These are phyloP conservation scores for Suillus sp. DNA, from an alignment of 768 basidiomycete genomes.

Conservation along the genomic window DNA sequence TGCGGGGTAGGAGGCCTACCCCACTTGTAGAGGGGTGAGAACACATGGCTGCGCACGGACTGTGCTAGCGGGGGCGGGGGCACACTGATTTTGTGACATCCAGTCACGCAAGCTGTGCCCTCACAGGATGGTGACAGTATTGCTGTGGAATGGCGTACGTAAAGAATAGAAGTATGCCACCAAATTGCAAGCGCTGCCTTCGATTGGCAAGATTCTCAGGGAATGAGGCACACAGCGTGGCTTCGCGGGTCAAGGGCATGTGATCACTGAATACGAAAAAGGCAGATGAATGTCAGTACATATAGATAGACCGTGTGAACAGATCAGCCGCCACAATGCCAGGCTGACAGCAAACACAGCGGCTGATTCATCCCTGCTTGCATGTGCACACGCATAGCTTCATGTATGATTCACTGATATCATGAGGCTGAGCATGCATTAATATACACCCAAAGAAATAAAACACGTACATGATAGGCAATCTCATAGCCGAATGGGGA, in stretches of 20 bases:
- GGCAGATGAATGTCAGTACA: neutral
- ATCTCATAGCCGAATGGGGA: neutral
- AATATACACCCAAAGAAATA: neutral
- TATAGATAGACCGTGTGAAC: neutral
- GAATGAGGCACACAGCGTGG: neutral
- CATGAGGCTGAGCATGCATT: neutral
- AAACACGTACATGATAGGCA: slow-evolving; percentile 1
- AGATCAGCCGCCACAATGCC: neutral
- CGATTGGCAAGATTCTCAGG: neutral
- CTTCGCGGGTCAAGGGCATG: slow-evolving; percentile 3
- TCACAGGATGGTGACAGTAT: slow-evolving; percentile 1
- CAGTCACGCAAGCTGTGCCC: neutral
- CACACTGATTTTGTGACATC: neutral
- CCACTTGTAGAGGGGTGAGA: neutral
- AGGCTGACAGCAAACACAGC: neutral
- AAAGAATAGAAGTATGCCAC: neutral
- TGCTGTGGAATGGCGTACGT: neutral
- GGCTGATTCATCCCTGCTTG: neutral
- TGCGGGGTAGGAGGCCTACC: neutral
- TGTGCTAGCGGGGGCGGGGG: neutral
- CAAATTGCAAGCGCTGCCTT: neutral
- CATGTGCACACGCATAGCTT: neutral
- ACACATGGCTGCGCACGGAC: neutral
- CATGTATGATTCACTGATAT: neutral
- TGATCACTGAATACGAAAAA: neutral